phyloP scores from a whole-genome alignment of 2,329 filamentous ascomycete genomes.

The Pseudogymnoascus sp. region DNA sequence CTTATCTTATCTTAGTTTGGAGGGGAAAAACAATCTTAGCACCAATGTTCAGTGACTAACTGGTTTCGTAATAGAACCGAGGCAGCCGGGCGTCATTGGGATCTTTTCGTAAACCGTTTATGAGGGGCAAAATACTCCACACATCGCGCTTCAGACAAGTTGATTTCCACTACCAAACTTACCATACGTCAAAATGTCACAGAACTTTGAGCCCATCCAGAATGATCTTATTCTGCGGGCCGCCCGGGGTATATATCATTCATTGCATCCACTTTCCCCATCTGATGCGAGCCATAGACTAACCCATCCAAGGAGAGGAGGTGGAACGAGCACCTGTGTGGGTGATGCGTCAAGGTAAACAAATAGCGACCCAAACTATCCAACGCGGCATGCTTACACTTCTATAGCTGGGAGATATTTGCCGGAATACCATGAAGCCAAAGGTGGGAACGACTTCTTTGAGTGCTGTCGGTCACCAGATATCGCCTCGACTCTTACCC shows the following conservation, averaged over 20 bases:
- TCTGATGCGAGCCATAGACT: slow-evolving; percentile 10
- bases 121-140: slow-evolving; percentile 3
- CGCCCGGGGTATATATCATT: slow-evolving; percentile 59
- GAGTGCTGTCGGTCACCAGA: slow-evolving; percentile 92
- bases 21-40: neutral
- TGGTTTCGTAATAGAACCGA: slow-evolving; percentile 3
- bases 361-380: slow-evolving; percentile 14
- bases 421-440: slow-evolving; percentile 94
- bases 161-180: slow-evolving; percentile 20
- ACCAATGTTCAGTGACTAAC: neutral
- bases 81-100: neutral
- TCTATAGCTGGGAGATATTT: slow-evolving; percentile 82
- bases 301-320: slow-evolving; percentile 58
- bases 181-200: slow-evolving; percentile 42
- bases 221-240: slow-evolving; percentile 90
- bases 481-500: slow-evolving; percentile 83
- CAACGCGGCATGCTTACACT: slow-evolving; percentile 11
- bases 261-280: neutral
- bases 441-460: slow-evolving; percentile 89
- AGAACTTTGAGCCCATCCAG: slow-evolving; percentile 73
- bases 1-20: slow-evolving; percentile 3
- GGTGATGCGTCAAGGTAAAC: slow-evolving; percentile 95
- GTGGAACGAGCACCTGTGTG: slow-evolving; percentile 93
- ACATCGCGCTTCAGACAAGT: neutral
- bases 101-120: neutral